These are phyloP conservation scores for Bacterosira constricta DNA, from an alignment of 108 stramenopile species.

Conservation along the genomic window DNA sequence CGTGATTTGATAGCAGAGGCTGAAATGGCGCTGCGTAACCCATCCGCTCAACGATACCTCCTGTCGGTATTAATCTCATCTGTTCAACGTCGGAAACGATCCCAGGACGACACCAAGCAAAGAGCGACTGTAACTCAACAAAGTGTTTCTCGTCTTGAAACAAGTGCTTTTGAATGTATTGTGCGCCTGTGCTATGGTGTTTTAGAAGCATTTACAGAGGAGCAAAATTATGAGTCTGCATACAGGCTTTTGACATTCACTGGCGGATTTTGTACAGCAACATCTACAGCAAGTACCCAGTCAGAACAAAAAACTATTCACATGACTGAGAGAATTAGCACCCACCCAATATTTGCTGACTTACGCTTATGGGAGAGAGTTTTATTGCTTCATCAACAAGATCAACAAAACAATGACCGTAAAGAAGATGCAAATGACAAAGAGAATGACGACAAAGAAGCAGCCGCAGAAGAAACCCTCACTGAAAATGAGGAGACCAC, in stretches of 20 bases:
- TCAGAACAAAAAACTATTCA: constrained; percentile 52
- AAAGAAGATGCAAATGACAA: constrained; percentile 48
- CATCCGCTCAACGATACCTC: constrained; percentile 80
- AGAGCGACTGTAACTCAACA: constrained; percentile 28
- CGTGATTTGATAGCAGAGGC: constrained; percentile 75
- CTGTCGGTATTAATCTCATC: constrained; percentile 59
- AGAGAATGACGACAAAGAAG: constrained; percentile 17
- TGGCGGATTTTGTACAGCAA: constrained; percentile 71
- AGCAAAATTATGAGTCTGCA: constrained; percentile 76
- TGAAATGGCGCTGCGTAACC: constrained; percentile 77
- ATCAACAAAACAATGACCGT: constrained; percentile 47
- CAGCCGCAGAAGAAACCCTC: constrained; percentile 16
- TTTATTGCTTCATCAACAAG: constrained; percentile 63
- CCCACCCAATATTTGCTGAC: constrained; percentile 84
- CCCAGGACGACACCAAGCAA: constrained; percentile 34
- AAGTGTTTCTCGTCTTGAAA: constrained; percentile 64
- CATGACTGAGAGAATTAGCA: constrained; percentile 76
- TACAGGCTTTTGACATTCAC: constrained; percentile 74
- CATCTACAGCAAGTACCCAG: constrained; percentile 9
- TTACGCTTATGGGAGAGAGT: constrained; percentile 81
- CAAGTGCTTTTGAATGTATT: constrained; percentile 73
- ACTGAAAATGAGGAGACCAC: constrained; percentile 45
- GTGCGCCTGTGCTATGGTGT: constrained; percentile 78
- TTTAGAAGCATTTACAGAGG: constrained; percentile 81
- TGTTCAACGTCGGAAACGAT: constrained; percentile 52